Percentiles rank a stretch among this genome's conserved stretches.
Evolutionary conservation across 148 eudicot genomes (phyloP).

Genomic region (Chenopodium formosanum): DNA sequence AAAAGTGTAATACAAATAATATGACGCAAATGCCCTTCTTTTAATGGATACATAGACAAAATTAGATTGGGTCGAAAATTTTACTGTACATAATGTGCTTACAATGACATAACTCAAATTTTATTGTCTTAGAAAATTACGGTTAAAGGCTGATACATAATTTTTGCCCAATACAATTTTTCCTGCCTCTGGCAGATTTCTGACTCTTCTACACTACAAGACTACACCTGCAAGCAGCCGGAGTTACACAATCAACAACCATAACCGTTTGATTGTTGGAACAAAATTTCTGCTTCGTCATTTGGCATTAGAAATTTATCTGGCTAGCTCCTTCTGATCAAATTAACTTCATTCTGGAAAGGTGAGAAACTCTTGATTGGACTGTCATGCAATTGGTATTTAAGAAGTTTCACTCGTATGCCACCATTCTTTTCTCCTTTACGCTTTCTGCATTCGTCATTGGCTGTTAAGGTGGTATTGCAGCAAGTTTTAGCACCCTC

Average conservation of each 20-base stretch:
- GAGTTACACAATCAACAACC: background rate
- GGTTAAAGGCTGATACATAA: background rate
- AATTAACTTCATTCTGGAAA: constrained; percentile 22
- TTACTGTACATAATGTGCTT: too few species aligned
- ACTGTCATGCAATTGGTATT: constrained; percentile 35
- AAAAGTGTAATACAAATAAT: too few species aligned
- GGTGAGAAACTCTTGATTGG: constrained; percentile 25
- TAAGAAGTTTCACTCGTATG: constrained; percentile 40
- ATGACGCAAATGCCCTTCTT: too few species aligned
- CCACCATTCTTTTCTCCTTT: constrained; percentile 40
- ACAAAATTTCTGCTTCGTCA: constrained; percentile 12
- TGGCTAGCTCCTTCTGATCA: constrained; percentile 29
- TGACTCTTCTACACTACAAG: background rate
- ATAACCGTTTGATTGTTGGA: too few species aligned
- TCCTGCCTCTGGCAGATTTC: background rate
- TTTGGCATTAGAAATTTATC: background rate
- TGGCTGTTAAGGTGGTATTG: constrained; percentile 12
- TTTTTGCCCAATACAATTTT: too few species aligned
- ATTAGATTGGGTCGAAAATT: too few species aligned
- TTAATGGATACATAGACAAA: too few species aligned
- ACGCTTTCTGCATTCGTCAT: constrained; percentile 55
- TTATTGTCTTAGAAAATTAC: background rate
- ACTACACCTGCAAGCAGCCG: background rate
- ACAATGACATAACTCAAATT: too few species aligned
- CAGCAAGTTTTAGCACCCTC: constrained; percentile 21